Base-by-base conservation (phyloP, 2,329 filamentous ascomycete species). In the Podosphaera fusca region DNA sequence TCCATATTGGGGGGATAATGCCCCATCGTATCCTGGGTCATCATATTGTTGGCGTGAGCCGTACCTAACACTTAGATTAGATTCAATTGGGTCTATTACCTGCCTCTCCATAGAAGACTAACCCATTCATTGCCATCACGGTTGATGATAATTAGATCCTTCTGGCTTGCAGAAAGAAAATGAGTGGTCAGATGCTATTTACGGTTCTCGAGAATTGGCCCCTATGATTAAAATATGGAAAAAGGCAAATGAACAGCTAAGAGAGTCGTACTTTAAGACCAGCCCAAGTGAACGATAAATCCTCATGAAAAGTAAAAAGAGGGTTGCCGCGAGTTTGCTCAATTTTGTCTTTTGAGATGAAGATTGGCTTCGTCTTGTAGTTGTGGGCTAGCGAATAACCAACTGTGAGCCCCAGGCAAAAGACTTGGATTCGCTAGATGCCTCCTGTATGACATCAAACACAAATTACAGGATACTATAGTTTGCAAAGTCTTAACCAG, bases 11-110 rank as follows among this genome's bases (percentile, higher is more conserved):
- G 59, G 56, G 42, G 58, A 63, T 54, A 50, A 21, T 46, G 56
- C n/a, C 10, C 36, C 56, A 40, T 50, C 30, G 40, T 34, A 49
- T 42, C 55, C 51, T 36, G 64, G 63, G 40, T 67, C 69, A 59
- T 72, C 72, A 66, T 74, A 71, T 65, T 81, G 71, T 64, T 80
- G 78, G 69, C 82, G 80, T 58, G 71, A 72, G 60, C 75, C 73
- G 71, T 80, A 80, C 70, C 76, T 81, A 56, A 57, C 9, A 29
- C 12, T 3, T n/a, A 40, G 34, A 52, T 62, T 54, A 62, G 62
- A 47, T 59, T 52, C 14, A n/a, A 49, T 46, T 5, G n/a, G 42
- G 3, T 49, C 30, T 55, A 9, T 33, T 4, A 33, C 8, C 31
- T 45, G 7, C 21, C 21, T 21, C 21, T 21, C 52, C 34, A 56